Evolutionary conservation across 2,329 filamentous ascomycete species (phyloP), one percentile per base, ranked within the genome.

Genomic region (Thelonectria olida): DNA sequence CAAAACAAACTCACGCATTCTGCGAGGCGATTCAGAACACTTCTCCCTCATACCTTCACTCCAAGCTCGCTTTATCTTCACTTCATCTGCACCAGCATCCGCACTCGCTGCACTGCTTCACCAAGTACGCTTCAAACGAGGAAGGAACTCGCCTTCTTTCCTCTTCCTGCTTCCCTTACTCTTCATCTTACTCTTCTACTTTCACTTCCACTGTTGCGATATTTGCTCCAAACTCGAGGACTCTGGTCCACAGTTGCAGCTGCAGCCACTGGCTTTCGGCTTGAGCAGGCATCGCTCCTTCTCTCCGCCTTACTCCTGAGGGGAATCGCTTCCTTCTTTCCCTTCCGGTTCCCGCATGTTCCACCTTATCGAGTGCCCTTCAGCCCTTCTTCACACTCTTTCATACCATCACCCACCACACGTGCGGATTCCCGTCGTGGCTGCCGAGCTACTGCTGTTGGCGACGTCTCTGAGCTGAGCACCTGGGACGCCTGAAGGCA

Each of bases 21-120:
- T 6, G 28, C 44, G 52, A 55, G 22, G 58, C 27, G 17, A 61
- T 61, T 47, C 45, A 31, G 15, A 41, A 56, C 47, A 10, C 54
- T 28, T 15, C 13, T 2, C 31, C 27, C 38, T 23, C 51, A 38
- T 27, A 55, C 50, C 45, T 51, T 27, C 51, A 27, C 50, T 9
- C 22, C 22, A 27, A 60, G 15, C 38, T 7, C 52, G 28, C 31
- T 36, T 17, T 25, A 19, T 23, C 36, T n/a, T 45, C 28, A 56
- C 23, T 34, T 15, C 31, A 45, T 25, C n/a, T n/a, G n/a, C n/a
- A n/a, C n/a, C n/a, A n/a, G n/a, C 47, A 31, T 39, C 17, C 47
- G 20, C 28, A 22, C 12, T 34, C 39, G 25, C 12, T 25, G 28
- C 38, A 9, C 17, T 23, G 8, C 13, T 31, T 25, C 22, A 42